Evolutionary conservation across 768 basidiomycete species (phyloP), one percentile per base, ranked within the genome.

Genomic region (Kwoniella sp.): DNA sequence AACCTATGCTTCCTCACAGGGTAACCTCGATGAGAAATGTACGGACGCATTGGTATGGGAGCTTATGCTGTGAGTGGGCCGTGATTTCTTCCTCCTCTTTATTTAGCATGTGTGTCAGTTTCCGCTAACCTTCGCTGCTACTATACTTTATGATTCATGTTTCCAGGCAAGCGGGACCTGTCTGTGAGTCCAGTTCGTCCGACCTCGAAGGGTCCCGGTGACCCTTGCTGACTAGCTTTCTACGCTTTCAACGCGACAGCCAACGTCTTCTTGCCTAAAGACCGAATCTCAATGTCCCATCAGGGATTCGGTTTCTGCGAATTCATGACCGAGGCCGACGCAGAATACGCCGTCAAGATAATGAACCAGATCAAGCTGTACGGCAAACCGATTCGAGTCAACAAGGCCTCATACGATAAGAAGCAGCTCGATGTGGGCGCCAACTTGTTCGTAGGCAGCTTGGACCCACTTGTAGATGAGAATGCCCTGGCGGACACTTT

Each of bases 361-460:
- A 97, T 98, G 95, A 99, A 99, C 81, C 95, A 97, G 85, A 98
- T 99, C 80, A 99, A 99, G 82, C 82, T 99, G 58, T 99, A 91
- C 87, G 96, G 96, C 26, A 98, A 98, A 79, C 96, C 96, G 31
- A 96, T 99, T 65, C 86, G 96, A 71, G 95, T 99, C 69, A 98
- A 97, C 86, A 99, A 97, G 89, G 95, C 95, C 8, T 95, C 93
- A 15, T 96, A 93, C 66, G 95, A 97, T 82, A 93, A 96, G 83
- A 96, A 96, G 79, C 93, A 96, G 82, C 85, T 98, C 34, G 96
- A 99, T 75, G 92, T 98, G 51, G 95, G 95, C 29, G 96, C 96
- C 11, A 98, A 99, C 81, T 84, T 98, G 55, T 99, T 98, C 79
- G 89, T 98, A 70, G 94, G 95, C 29, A 94, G 90, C 80, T 81